Base-by-base conservation (phyloP, 1,139 yeast species). In the Zhuliangozyma parablackwelliae region DNA sequence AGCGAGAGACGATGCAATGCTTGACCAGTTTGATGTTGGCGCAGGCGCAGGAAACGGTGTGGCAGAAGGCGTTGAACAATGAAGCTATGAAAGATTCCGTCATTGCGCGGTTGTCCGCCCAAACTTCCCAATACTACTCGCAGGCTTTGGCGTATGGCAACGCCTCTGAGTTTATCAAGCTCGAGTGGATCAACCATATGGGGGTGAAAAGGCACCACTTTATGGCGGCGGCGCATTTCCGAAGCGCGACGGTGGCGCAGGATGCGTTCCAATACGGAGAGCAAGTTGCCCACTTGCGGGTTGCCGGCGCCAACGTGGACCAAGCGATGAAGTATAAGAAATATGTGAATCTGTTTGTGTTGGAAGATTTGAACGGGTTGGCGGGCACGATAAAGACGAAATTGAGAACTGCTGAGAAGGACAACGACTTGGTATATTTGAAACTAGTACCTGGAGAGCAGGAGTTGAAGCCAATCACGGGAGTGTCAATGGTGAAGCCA, bases 1-100 rank as follows among this genome's bases (percentile, higher is more conserved):
- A 59, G 7, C 13, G 24, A 5, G 52, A 52, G 6, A 61, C 73
- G 0, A 42, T 65, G 6, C 42, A 42, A 16, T 59, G 63, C 32
- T 51, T 70, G 25, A 51, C 51, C 33, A 46, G 46, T n/a, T 48
- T 88, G 20, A 76, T 78, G 75, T 54, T 85, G 29, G 95, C 95
- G 0, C 95, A 88, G 50, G 94, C 96, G 0, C 96, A 89, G 56
- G 97, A 90, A 53, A 70, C 78, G 9, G 79, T 83, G 38, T 89
- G 96, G 96, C 79, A 75, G 35, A 81, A 81, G 50, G 90, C 96
- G 0, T 59, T 75, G 1, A 37, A 48, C 6, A 56, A 63, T 28
- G 73, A 72, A n/a, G 63, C 67, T 3, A 57, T 79, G 51, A 83
- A 81, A 50, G 79, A 84, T 51, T 64, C 82, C 0, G 66, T 80